A percentile compares a stretch with the other conserved stretches of the same genome.
Evolutionary conservation across 164 flowering plant species (phyloP).

Genomic region (Magnolia officinalis): DNA sequence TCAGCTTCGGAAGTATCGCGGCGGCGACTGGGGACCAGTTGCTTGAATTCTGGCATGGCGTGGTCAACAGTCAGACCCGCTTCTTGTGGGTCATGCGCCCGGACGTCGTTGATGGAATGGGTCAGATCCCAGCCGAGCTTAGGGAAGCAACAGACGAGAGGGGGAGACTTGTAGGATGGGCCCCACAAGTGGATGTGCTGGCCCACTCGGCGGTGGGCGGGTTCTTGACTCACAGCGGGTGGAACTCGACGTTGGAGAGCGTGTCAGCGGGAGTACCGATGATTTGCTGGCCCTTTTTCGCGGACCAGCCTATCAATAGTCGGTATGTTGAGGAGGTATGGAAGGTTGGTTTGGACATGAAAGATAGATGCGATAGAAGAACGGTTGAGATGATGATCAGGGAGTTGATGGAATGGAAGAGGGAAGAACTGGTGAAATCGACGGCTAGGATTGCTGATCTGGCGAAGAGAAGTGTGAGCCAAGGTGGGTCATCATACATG

Average conservation of each 20-base stretch:
- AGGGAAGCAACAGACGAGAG: constrained; percentile 21
- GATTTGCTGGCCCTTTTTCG: constrained; percentile 29
- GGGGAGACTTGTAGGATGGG: constrained; percentile 31
- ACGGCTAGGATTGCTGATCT: constrained; percentile 12
- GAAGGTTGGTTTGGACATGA: constrained; percentile 30
- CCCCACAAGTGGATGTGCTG: constrained; percentile 28
- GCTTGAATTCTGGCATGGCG: constrained; percentile 50
- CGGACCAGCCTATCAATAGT: constrained; percentile 29
- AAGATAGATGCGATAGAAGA: constrained; percentile 22
- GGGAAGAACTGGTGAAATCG: constrained; percentile 17
- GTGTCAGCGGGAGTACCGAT: constrained; percentile 24
- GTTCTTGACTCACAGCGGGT: constrained; percentile 31
- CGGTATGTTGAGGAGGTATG: constrained; percentile 23
- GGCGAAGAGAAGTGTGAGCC: constrained; percentile 12
- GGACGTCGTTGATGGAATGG: constrained; percentile 15
- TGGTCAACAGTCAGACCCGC: constrained; percentile 31
- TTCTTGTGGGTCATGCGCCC: constrained; percentile 54
- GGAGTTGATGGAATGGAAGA: constrained; percentile 27
- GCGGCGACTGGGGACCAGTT: constrained; percentile 17
- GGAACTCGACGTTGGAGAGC: constrained; percentile 34
- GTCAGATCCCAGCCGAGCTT: constrained; percentile 20
- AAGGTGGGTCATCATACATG: constrained; percentile 29
- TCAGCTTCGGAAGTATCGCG: constrained; percentile 51
- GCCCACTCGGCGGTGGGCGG: constrained; percentile 31
- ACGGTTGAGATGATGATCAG: constrained; percentile 29